Base-by-base conservation (phyloP, 345 rosid species). In the Zanthoxylum bungeanum region DNA sequence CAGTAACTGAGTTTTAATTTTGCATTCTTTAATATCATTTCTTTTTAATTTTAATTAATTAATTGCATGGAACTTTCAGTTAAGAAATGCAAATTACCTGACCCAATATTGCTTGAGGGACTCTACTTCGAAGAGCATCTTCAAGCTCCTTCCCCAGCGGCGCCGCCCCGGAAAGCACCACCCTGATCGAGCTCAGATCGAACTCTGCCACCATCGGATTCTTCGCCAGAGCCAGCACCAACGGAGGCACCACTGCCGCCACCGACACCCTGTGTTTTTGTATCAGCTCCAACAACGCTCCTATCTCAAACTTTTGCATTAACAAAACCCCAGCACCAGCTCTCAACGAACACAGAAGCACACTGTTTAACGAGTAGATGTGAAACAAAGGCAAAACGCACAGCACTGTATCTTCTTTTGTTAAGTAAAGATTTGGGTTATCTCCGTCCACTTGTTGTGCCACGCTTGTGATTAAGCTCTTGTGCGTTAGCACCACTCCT, bases 361-460 rank as follows among this genome's bases (percentile, higher is more conserved):
- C 93, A 42, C 93, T 88, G 78, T 92, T 87, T 50, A 94, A 74
- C 0, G 98, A 86, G 78, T 82, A 94, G 14, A 94, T 89, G 58
- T 94, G 98, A 60, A 94, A 94, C 73, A 94, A 64, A 7, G 98
- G 97, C 74, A 94, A 60, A 47, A 92, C 97, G 64, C 98, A 94
- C 4, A 94, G 74, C 1, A 94, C 82, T 27, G 90, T 91, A 60
- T 92, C 98, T 24, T 87, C 84, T 24, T 58, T 34, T 60, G 60
- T 82, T 36, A 92, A 56, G 61, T 84, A 81, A 5, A 94, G 75
- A 55, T 94, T 94, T 4, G 98, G 97, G 67, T 90, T 94, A 39
- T 90, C 93, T 25, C 98, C 98, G 33, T 94, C 98, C 0, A 94
- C 98, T 82, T 89, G 97, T 69, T 94, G 97, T 0, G 98, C 98